Evolutionary conservation across 495 filamentous ascomycete genomes (phyloP).

Genomic region (Jackrogersella multiformis): DNA sequence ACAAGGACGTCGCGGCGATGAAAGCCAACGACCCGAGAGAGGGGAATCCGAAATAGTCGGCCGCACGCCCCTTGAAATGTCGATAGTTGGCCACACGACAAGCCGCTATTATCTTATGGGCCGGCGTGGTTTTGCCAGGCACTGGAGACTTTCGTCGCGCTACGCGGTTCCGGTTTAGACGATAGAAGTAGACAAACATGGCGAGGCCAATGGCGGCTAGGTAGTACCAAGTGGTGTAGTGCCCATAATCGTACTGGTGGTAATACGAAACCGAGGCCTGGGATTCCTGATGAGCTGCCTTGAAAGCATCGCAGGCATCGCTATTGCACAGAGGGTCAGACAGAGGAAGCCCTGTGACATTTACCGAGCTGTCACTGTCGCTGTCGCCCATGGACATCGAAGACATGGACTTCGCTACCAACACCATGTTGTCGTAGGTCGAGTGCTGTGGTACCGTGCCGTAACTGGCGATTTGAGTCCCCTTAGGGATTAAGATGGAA

Average conservation of each 20-base stretch:
- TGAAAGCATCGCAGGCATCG: slow-evolving; percentile 49
- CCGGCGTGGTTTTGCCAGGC: slow-evolving; percentile 1
- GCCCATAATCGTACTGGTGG: slow-evolving; percentile 49
- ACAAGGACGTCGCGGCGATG: slow-evolving; percentile 27
- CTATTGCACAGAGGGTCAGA: slow-evolving; percentile 48
- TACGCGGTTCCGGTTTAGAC: slow-evolving; percentile 24
- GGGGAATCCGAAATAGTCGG: slow-evolving; percentile 43
- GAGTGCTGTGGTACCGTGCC: not conserved
- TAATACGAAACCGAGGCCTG: slow-evolving; percentile 46
- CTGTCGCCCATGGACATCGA: slow-evolving; percentile 27
- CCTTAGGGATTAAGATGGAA: not conserved
- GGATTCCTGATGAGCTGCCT: slow-evolving; percentile 44
- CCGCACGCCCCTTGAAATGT: slow-evolving; percentile 34
- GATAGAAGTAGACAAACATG: slow-evolving; percentile 36
- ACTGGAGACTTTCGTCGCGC: not conserved
- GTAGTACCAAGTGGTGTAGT: slow-evolving; percentile 50
- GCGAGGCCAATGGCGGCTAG: slow-evolving; percentile 44
- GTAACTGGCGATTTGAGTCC: not conserved
- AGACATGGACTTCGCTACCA: slow-evolving; percentile 19
- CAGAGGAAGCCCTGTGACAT: slow-evolving; percentile 46
- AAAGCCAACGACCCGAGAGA: slow-evolving; percentile 39
- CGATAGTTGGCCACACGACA: slow-evolving; percentile 46
- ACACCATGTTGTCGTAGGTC: too few species aligned
- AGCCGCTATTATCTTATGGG: slow-evolving; percentile 36
- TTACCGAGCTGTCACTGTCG: slow-evolving; percentile 25